Evolutionary conservation across 495 filamentous ascomycete species (phyloP).

Genomic region (Neurospora sp.): DNA sequence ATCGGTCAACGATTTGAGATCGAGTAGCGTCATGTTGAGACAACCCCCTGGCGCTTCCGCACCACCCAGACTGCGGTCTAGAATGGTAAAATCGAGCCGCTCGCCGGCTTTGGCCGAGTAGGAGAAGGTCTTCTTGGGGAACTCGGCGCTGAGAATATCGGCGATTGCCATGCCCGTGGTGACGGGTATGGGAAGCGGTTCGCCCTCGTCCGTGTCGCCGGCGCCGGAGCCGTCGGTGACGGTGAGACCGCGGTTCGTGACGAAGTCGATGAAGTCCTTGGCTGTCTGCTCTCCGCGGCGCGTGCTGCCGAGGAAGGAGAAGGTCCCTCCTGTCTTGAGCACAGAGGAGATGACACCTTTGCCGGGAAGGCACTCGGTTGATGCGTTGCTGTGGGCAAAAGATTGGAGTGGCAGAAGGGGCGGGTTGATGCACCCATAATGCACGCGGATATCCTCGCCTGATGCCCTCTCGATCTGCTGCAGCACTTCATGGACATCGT

Average conservation of each 20-base stretch:
- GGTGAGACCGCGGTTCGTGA: conserved; percentile 9
- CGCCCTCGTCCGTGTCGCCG: conserved; percentile 1
- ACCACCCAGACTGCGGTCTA: neutral
- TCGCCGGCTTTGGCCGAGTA: conserved; percentile 8
- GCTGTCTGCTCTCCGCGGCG: neutral
- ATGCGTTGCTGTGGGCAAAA: neutral
- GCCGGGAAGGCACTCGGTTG: conserved; percentile 3
- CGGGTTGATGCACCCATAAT: conserved; percentile 14
- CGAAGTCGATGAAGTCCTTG: conserved; percentile 6
- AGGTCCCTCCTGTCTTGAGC: conserved; percentile 11
- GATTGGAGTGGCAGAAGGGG: neutral
- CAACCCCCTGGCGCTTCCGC: neutral
- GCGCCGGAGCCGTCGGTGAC: conserved; percentile 3
- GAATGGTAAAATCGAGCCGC: conserved; percentile 8
- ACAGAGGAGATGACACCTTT: conserved; percentile 11
- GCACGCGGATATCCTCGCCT: conserved; percentile 14
- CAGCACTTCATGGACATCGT: neutral
- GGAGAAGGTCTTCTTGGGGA: conserved; percentile 1
- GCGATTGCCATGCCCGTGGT: conserved; percentile 5
- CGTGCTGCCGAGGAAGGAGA: conserved; percentile 6
- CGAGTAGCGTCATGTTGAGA: neutral
- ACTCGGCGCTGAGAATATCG: conserved; percentile 3
- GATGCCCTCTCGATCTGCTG: conserved; percentile 7
- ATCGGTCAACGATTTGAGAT: neutral
- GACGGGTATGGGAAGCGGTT: neutral